These are phyloP conservation scores for Aspergillus sp. DNA, from an alignment of 2,329 filamentous ascomycete genomes.

Conservation along the genomic window DNA sequence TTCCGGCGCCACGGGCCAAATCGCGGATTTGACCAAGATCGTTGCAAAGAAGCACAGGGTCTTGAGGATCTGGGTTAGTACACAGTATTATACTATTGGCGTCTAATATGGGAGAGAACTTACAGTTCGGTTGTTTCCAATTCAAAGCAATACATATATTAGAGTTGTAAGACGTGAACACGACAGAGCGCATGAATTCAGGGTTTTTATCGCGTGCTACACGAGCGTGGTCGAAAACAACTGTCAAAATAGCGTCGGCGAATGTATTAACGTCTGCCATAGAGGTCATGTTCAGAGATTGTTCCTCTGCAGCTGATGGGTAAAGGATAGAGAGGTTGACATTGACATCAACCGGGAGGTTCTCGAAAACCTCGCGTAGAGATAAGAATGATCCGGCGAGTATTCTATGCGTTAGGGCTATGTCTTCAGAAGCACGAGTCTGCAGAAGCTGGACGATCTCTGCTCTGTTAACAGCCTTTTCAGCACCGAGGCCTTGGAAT, in stretches of 20 bases:
- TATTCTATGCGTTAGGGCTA: slow-evolving; percentile 68
- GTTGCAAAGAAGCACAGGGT: slow-evolving; percentile 93
- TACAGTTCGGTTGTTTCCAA: slow-evolving; percentile 98
- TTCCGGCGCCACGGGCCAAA: slow-evolving; percentile 35
- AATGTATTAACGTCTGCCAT: slow-evolving; percentile 82
- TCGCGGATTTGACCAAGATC: slow-evolving; percentile 67
- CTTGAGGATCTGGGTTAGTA: slow-evolving; percentile 27
- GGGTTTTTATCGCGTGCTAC: slow-evolving; percentile 64
- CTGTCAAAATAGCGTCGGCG: slow-evolving; percentile 76
- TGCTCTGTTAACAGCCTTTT: slow-evolving; percentile 33
- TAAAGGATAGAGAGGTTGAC: slow-evolving; percentile 92
- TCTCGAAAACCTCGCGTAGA: slow-evolving; percentile 70
- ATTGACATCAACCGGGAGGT: slow-evolving; percentile 77
- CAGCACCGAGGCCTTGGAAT: slow-evolving; percentile 45
- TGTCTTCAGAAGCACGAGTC: slow-evolving; percentile 36
- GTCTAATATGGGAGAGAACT: slow-evolving; percentile 29
- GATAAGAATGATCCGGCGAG: slow-evolving; percentile 77
- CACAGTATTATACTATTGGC: background rate
- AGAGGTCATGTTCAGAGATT: slow-evolving; percentile 66
- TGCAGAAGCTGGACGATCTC: slow-evolving; percentile 32
- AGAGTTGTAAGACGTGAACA: slow-evolving; percentile 91
- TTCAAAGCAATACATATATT: slow-evolving; percentile 91
- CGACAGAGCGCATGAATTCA: slow-evolving; percentile 77
- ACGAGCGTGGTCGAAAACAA: slow-evolving; percentile 90
- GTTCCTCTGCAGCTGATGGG: slow-evolving; percentile 73